A percentile compares a stretch with the other conserved stretches of the same genome.
These are phyloP conservation scores for Ploettnerulaceae sp. DNA, from an alignment of 2,329 filamentous ascomycete species.

Conservation along the genomic window DNA sequence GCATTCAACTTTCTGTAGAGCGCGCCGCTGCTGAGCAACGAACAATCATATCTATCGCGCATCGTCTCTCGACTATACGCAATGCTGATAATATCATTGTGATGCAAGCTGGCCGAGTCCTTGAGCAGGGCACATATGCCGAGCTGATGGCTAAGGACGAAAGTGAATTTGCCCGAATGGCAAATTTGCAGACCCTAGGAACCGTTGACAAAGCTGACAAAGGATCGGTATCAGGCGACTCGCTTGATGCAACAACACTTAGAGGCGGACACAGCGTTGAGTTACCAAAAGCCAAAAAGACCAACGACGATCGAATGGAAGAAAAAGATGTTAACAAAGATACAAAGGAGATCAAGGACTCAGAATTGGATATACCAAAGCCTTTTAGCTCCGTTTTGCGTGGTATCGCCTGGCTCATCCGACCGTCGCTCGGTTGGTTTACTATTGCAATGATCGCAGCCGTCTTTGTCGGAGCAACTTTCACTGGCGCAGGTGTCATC, in stretches of 20 bases:
- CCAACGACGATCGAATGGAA: neutral
- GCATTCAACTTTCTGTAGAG: slow-evolving; percentile 79
- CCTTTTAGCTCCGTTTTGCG: slow-evolving; percentile 1
- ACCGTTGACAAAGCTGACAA: slow-evolving; percentile 12
- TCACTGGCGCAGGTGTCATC: slow-evolving; percentile 3
- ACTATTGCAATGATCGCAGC: neutral
- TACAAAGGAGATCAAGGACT: neutral
- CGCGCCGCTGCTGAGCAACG: slow-evolving; percentile 68
- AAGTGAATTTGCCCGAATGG: slow-evolving; percentile 43
- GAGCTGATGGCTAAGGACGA: slow-evolving; percentile 38
- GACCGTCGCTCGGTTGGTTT: neutral
- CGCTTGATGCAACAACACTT: slow-evolving; percentile 8
- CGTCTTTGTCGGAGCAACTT: slow-evolving; percentile 1
- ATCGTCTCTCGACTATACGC: slow-evolving; percentile 69
- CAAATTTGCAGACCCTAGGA: slow-evolving; percentile 35
- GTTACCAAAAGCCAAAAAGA: neutral
- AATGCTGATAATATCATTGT: slow-evolving; percentile 57
- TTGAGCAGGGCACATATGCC: slow-evolving; percentile 72
- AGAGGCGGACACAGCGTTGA: neutral
- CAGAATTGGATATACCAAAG: neutral
- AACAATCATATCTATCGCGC: slow-evolving; percentile 71
- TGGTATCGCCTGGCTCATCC: neutral
- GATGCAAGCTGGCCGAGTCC: slow-evolving; percentile 80
- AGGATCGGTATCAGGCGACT: slow-evolving; percentile 9
- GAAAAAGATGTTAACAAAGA: neutral